Evolutionary conservation across 2,329 filamentous ascomycete species (phyloP).

Genomic region (Plectosphaerella sp.): DNA sequence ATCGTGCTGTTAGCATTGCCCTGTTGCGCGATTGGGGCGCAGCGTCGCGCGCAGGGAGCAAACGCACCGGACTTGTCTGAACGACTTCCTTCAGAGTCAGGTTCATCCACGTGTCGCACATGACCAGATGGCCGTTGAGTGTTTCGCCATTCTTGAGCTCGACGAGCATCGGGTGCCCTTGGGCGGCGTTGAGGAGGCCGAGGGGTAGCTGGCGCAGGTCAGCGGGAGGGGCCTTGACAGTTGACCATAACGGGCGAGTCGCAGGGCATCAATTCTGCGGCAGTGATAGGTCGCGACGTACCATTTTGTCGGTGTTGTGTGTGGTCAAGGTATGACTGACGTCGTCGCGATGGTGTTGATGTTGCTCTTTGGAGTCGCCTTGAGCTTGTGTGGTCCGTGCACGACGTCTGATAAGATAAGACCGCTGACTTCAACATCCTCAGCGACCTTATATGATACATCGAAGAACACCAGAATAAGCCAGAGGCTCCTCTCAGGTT

Average conservation of each 20-base stretch:
- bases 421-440: too few species aligned
- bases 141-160: slow-evolving; percentile 98
- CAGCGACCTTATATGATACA: too few species aligned
- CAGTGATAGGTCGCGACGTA: neutral
- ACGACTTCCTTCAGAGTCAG: slow-evolving; percentile 95
- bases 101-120: slow-evolving; percentile 99
- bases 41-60: neutral
- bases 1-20: neutral
- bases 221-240: neutral
- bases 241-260: neutral
- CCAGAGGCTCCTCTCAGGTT: too few species aligned
- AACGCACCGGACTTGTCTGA: slow-evolving; percentile 76
- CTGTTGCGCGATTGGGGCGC: neutral
- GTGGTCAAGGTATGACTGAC: too few species aligned
- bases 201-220: slow-evolving; percentile 52
- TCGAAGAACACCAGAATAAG: too few species aligned
- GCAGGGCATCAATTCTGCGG: neutral
- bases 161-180: slow-evolving; percentile 96
- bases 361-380: neutral
- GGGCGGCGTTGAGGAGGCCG: slow-evolving; percentile 88
- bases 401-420: too few species aligned
- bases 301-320: neutral
- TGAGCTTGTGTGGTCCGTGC: neutral
- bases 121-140: slow-evolving; percentile 90
- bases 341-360: neutral